Evolutionary conservation across 441 rosid genomes (phyloP), one percentile per base, ranked within the genome.

Genomic region (Breynia disticha): DNA sequence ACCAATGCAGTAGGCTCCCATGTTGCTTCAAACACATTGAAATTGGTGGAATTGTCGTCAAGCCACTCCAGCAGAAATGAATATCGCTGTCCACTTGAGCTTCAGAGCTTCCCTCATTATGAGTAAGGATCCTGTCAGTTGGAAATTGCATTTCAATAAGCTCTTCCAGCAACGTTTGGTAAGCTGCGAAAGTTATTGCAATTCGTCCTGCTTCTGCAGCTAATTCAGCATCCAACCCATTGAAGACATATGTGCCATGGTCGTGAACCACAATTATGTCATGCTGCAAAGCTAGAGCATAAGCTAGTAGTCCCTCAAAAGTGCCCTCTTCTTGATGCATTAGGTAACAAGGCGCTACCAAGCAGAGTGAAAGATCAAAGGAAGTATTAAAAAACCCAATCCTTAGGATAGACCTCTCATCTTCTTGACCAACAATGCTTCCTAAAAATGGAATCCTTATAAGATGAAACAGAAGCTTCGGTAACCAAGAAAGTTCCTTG

Each of bases 281-380:
- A 65, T 95, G 86, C 67, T 91, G 98, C 98, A 91, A 88, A 2
- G 84, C 81, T 46, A 88, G 87, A 72, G 88, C 88, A 77, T 88
- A 80, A 22, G 95, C 91, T 18, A 88, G 95, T 52, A 88, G 59
- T 68, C 88, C 98, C 71, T 91, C 98, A 55, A 91, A 91, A 32
- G 90, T 88, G 24, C 97, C 98, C 11, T 94, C 97, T 81, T 84
- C 95, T 51, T 79, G 82, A 68, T 91, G 95, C 97, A 91, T 84
- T 62, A 91, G 71, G 67, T 95, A 84, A 54, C 85, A 94, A 42
- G 98, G 97, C 2, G 90, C 94, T 8, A 91, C 80, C 98, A 91
- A 88, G 52, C 86, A 85, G 18, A 93, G 86, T 10, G 98, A 86
- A 51, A 93, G 85, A 70, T 84, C 95, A 67, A 82, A 88, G 19